These are phyloP conservation scores for Pachyrhizus erosus DNA, from an alignment of 306 rosid genomes.

Conservation along the genomic window DNA sequence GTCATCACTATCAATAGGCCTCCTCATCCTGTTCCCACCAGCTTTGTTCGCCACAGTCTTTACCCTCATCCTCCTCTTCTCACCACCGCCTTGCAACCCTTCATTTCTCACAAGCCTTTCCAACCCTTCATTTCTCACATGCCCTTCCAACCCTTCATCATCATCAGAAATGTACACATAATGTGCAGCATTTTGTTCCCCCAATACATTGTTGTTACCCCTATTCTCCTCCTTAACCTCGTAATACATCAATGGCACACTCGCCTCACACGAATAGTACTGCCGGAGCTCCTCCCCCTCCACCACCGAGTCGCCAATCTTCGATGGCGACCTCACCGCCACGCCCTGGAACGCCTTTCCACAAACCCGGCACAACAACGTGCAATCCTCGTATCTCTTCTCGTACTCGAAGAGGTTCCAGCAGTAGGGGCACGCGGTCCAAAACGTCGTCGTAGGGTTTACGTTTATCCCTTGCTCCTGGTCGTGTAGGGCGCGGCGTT, in stretches of 20 bases:
- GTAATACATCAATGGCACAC: slow-evolving; percentile 46
- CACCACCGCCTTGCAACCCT: slow-evolving; percentile 26
- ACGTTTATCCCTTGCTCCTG: background rate
- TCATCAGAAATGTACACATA: slow-evolving; percentile 39
- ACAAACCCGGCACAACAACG: slow-evolving; percentile 70
- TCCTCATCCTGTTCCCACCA: slow-evolving; percentile 43
- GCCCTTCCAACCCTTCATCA: slow-evolving; percentile 10
- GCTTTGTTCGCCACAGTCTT: slow-evolving; percentile 53
- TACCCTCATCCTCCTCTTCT: slow-evolving; percentile 51
- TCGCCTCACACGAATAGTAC: slow-evolving; percentile 52
- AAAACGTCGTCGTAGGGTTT: slow-evolving; percentile 45
- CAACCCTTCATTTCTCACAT: slow-evolving; percentile 1
- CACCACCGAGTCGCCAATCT: slow-evolving; percentile 38
- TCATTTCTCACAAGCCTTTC: slow-evolving; percentile 1
- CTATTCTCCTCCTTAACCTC: slow-evolving; percentile 14
- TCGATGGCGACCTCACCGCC: slow-evolving; percentile 54
- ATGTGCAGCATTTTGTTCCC: background rate
- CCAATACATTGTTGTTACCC: background rate
- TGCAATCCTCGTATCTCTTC: slow-evolving; percentile 55
- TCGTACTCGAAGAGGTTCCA: slow-evolving; percentile 62
- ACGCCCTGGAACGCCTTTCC: slow-evolving; percentile 62
- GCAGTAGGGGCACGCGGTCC: slow-evolving; percentile 86
- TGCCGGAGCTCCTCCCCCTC: slow-evolving; percentile 51
- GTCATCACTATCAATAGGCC: slow-evolving; percentile 26
- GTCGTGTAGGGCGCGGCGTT: slow-evolving; percentile 47